A percentile compares a stretch with the other conserved stretches of the same genome.
Conservation (phyloP, 73 alveolate species). For the Uronychia setigera region DNA sequence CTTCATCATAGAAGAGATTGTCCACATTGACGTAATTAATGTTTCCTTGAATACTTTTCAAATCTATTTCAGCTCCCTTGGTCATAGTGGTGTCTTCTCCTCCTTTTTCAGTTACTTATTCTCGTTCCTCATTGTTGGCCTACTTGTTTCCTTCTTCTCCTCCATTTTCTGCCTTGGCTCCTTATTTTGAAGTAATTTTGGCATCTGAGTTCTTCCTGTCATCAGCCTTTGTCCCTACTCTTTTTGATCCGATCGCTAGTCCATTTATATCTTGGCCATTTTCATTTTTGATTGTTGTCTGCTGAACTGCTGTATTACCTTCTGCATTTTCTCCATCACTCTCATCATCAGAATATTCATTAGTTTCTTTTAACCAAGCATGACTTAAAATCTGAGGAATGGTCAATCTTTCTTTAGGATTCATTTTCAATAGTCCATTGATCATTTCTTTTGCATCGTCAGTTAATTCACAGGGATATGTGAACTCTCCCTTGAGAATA, state of each 20-base stretch:
- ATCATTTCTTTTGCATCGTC: slow-evolving; percentile 77
- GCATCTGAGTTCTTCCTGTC: background rate
- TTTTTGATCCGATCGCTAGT: background rate
- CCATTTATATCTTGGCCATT: too few species aligned
- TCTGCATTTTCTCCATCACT: slow-evolving; percentile 23
- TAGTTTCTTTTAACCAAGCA: slow-evolving; percentile 79
- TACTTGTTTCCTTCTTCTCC: slow-evolving; percentile 4
- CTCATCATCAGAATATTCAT: slow-evolving; percentile 47
- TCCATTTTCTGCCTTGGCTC: background rate
- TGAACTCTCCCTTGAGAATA: slow-evolving; percentile 70
- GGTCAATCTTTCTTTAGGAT: slow-evolving; percentile 75
- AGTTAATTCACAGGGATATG: slow-evolving; percentile 66
- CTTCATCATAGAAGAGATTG: slow-evolving; percentile 51
- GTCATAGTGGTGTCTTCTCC: background rate
- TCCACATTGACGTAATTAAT: slow-evolving; percentile 67
- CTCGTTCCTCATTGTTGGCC: too few species aligned
- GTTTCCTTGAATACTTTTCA: slow-evolving; percentile 56
- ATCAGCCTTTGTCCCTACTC: background rate
- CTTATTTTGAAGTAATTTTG: background rate
- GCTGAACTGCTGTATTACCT: too few species aligned
- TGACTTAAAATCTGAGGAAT: slow-evolving; percentile 83
- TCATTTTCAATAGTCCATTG: slow-evolving; percentile 70
- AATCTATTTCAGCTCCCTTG: slow-evolving; percentile 31
- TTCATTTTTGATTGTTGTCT: background rate
- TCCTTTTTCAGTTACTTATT: background rate